Base-by-base conservation (phyloP, 2,329 filamentous ascomycete species). In the Penicillium palitans region DNA sequence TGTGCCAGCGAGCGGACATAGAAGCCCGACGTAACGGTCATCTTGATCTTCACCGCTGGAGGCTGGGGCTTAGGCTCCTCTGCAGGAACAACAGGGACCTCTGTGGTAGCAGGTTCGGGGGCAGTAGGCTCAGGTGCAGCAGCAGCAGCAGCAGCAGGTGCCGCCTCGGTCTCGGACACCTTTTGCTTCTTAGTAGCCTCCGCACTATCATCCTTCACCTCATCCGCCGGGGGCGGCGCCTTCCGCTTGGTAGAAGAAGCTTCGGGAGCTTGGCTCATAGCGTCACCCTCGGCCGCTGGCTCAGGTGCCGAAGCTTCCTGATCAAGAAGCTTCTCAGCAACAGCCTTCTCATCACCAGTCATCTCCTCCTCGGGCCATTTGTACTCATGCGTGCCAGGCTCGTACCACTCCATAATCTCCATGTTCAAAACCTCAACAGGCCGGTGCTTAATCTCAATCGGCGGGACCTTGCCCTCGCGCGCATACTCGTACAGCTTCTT, bases 401-500 rank as follows among this genome's bases (percentile, higher is more conserved):
- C 90, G 80, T 83, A 78, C 81, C 91, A 99, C 71, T 97, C 91
- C 8, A 96, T 71, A 58, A 98, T 75, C 72, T 96, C 90, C 66
- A 97, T 75, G 39, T 92, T 84, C 47, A 83, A 76, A 0, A 96
- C 90, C 52, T 91, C 87, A 40, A 98, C 90, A 2, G 90, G 84
- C 57, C 93, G 81, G 54, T 89, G 86, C 72, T 92, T 83, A 59
- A 99, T 95, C 73, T 96, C 89, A 56, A 89, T 82, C 0, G 95
- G 95, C 17, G 96, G 88, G 37, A 90, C 86, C 70, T 89, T 91
- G 17, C 95, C 95, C 73, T 93, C 91, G 49, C 95, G 84, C 21
- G 95, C 95, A 75, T 98, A 98, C 77, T 99, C 93, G 73, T 99
- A 99, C 49, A 97, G 82, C 35, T 91, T 90, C 80, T 97, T 97